Percentiles rank a stretch among this genome's conserved stretches.
Conservation (phyloP, 768 basidiomycete genomes). For the Scleroderma bovista region DNA sequence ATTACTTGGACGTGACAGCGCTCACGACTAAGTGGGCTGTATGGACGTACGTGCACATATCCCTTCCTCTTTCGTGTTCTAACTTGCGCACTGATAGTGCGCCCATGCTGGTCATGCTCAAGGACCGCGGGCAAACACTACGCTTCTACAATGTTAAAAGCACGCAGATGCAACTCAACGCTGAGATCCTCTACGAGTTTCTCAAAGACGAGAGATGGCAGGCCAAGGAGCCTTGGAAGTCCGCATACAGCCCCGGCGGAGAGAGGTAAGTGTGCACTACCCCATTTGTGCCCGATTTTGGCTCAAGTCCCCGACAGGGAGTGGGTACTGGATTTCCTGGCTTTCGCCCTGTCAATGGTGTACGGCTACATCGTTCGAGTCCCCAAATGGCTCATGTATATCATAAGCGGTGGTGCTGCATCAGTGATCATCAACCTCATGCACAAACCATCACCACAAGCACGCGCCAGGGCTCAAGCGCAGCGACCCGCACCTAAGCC, state of each 20-base stretch:
- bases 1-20: slow-evolving; percentile 79
- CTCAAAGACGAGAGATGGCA: slow-evolving; percentile 61
- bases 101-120: slow-evolving; percentile 66
- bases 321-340: slow-evolving; percentile 57
- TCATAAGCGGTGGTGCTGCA: slow-evolving; percentile 59
- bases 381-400: slow-evolving; percentile 69
- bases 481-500: slow-evolving; percentile 7
- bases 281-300: no score
- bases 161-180: slow-evolving; percentile 52
- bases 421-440: slow-evolving; percentile 64
- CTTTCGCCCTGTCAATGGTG: slow-evolving; percentile 39
- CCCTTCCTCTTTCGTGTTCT: not conserved
- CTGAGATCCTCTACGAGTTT: slow-evolving; percentile 59
- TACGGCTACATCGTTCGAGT: slow-evolving; percentile 51
- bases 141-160: slow-evolving; percentile 63
- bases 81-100: slow-evolving; percentile 42
- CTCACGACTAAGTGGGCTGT: slow-evolving; percentile 83
- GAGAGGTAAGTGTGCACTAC: slow-evolving; percentile 44
- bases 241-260: slow-evolving; percentile 72
- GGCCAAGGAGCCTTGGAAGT: slow-evolving; percentile 60
- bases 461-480: not conserved
- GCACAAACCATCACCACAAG: slow-evolving; percentile 35
- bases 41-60: slow-evolving; percentile 59
- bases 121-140: slow-evolving; percentile 69
- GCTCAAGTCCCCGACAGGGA: slow-evolving; percentile 40